Conservation (phyloP, 202 grass and related monocot genomes). For the Schoenoplectus tabernaemontani region DNA sequence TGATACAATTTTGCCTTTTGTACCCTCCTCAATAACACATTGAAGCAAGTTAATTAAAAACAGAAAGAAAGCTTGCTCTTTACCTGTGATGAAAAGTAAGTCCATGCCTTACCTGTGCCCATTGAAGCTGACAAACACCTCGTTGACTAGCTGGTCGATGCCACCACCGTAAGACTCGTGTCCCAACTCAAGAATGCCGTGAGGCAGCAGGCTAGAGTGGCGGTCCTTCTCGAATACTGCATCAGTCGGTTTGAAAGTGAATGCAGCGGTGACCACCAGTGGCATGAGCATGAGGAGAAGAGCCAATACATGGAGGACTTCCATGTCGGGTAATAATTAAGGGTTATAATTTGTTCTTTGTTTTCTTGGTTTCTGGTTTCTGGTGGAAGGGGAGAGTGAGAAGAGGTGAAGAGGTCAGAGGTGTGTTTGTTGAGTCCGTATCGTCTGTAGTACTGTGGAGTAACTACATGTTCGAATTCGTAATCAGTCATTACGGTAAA, state of each 20-base stretch:
- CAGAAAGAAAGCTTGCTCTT: not conserved
- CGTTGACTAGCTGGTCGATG: not conserved
- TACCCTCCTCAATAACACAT: not conserved
- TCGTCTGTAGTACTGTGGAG: too few relatives aligned
- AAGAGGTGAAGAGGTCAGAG: not conserved
- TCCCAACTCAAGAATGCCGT: not conserved
- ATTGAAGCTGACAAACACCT: not conserved
- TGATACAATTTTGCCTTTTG: not conserved
- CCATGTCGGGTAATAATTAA: not conserved
- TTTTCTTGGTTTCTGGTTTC: slow-evolving; percentile 1
- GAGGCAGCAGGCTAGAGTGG: not conserved
- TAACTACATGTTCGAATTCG: too few relatives aligned
- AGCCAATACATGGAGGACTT: not conserved
- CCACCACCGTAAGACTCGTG: not conserved
- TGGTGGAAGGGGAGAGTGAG: not conserved
- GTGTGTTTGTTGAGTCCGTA: too few relatives aligned
- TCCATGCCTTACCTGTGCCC: not conserved
- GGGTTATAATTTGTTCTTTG: not conserved
- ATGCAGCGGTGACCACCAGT: not conserved
- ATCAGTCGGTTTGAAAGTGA: not conserved
- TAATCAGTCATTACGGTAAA: too few relatives aligned
- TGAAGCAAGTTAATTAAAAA: too few relatives aligned
- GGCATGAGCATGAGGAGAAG: not conserved
- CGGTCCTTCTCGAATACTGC: too few relatives aligned
- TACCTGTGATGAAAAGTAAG: not conserved